Conservation (phyloP, 176 grass and related monocot genomes). For the Triticum urartu region DNA sequence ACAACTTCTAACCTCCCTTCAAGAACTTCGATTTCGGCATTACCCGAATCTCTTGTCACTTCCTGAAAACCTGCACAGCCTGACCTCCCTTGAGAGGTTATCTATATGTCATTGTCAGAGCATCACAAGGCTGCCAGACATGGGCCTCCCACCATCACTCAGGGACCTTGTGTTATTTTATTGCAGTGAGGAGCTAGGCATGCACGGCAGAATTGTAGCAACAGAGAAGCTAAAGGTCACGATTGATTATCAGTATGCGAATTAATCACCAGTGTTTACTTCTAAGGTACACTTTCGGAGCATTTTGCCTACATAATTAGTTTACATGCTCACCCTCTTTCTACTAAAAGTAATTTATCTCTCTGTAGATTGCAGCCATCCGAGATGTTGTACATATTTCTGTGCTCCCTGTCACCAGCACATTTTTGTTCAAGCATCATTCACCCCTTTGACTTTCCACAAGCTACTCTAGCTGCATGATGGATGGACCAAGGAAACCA, state of each 20-base stretch:
- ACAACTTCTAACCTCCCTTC: background rate
- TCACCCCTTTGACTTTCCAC: background rate
- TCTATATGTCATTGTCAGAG: background rate
- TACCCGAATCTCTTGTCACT: background rate
- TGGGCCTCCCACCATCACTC: background rate
- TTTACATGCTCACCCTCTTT: background rate
- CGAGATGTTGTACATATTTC: background rate
- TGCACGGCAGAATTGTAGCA: background rate
- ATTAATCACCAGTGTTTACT: background rate
- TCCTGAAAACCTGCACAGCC: background rate
- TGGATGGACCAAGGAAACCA: background rate
- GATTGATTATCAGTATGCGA: background rate
- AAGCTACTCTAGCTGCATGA: background rate
- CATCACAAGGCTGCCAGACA: background rate
- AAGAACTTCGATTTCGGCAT: rapidly evolving
- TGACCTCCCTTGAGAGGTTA: background rate
- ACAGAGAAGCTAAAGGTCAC: background rate
- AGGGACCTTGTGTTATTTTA: no score
- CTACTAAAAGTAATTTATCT: background rate
- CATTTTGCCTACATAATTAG: background rate
- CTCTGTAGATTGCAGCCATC: background rate
- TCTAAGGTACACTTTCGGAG: background rate
- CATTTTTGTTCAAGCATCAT: background rate
- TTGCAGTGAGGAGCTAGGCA: background rate
- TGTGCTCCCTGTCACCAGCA: no score